Conservation (phyloP, 75 land plant species). For the Adiantum capillusveneris region DNA sequence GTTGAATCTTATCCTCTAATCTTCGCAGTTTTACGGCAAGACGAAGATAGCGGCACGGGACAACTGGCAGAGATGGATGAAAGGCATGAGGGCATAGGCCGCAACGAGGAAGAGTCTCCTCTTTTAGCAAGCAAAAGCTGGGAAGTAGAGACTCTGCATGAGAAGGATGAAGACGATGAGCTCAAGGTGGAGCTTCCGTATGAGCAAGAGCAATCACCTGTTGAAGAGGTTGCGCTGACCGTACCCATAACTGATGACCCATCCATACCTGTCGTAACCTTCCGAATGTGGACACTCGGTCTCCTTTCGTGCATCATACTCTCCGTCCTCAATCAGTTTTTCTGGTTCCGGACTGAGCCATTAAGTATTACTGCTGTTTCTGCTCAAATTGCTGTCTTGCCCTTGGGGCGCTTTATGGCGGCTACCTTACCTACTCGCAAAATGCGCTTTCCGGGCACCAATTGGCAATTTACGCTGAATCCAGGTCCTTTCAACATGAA, state of each 20-base stretch:
- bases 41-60: too few relatives aligned
- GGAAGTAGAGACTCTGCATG: not conserved
- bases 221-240: constrained; percentile 64
- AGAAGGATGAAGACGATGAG: constrained; percentile 1
- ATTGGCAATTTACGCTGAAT: constrained; percentile 33
- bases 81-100: too few relatives aligned
- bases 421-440: constrained; percentile 14
- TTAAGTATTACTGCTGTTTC: constrained; percentile 34
- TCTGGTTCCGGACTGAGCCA: constrained; percentile 61
- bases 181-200: constrained; percentile 5
- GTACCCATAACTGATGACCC: constrained; percentile 74
- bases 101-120: not conserved
- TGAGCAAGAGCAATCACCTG: constrained; percentile 48
- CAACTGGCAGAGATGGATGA: too few relatives aligned
- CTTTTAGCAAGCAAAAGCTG: constrained; percentile 5
- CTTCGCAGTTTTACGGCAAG: too few relatives aligned
- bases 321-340: constrained; percentile 78
- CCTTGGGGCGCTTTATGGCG: constrained; percentile 46
- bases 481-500: constrained; percentile 67
- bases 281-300: constrained; percentile 74
- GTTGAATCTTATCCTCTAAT: too few relatives aligned
- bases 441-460: constrained; percentile 26
- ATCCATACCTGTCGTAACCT: constrained; percentile 52
- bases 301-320: constrained; percentile 50
- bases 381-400: constrained; percentile 40